Evolutionary conservation across 2,329 filamentous ascomycete genomes (phyloP), one percentile per base, ranked within the genome.

Genomic region (Aureobasidium namibiae): DNA sequence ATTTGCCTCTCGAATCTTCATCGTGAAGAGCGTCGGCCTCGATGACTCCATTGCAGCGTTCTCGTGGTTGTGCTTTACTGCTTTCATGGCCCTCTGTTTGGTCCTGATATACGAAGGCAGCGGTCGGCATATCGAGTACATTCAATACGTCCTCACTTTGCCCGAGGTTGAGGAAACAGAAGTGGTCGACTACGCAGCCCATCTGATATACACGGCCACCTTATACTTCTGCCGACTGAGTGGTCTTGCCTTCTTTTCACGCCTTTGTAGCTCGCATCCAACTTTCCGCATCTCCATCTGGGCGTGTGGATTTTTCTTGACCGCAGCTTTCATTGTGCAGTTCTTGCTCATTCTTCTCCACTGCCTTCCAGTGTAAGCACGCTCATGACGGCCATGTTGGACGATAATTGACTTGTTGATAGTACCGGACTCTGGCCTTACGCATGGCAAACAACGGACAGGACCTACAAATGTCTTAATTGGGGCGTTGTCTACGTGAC

Each of bases 401-500:
- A 42, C 9, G 8, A 31, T n/a, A 2, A 42, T 38, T 54, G 38
- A 54, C 50, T n/a, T 14, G 10, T 29, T 5, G 7, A 16, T 31
- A 54, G 50, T 0, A 81, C 79, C 0, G 77, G 72, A 0, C 66
- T 78, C 2, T 81, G 79, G 79, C 79, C 79, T 0, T 81, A 82
- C 56, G 71, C 67, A 1, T 81, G 74, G 71, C 77, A 82, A 63
- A 64, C 68, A 0, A 72, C 72, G 10, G 68, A 64, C 10, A 67
- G 67, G 1, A 61, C 71, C 3, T 82, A 78, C 62, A 71, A 65
- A 0, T 81, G 79, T 62, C 61, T 81, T 38, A 68, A 73, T 16
- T 81, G 79, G 79, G 79, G 78, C 0, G 60, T 78, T 2, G 78
- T 82, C 1, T 82, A 81, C 62, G 74, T 75, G 10, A 75, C 78